phyloP scores from a whole-genome alignment of 2,329 filamentous ascomycete species.

The Penicillium psychrosexuale region DNA sequence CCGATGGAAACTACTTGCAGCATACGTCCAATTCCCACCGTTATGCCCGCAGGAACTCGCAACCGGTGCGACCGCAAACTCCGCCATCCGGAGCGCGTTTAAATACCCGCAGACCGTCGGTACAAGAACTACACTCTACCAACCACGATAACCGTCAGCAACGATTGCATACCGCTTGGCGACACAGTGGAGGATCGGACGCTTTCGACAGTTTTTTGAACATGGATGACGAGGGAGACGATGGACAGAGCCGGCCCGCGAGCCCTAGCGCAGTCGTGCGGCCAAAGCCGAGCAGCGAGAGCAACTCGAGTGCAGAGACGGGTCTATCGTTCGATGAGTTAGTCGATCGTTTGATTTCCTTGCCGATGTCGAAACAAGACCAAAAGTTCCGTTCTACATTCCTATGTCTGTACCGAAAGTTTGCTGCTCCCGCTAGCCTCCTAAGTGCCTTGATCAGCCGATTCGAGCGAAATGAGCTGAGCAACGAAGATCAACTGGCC shows the following conservation, averaged over 20 bases:
- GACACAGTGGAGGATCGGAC: constrained; percentile 41
- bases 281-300: constrained; percentile 32
- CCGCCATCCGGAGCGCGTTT: constrained; percentile 38
- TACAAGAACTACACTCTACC: constrained; percentile 30
- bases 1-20: constrained; percentile 34
- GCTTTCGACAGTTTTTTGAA: constrained; percentile 43
- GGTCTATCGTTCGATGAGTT: constrained; percentile 60
- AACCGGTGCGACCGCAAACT: constrained; percentile 48
- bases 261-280: constrained; percentile 32
- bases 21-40: constrained; percentile 35
- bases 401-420: constrained; percentile 89
- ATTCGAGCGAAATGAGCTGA: constrained; percentile 70
- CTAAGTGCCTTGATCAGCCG: constrained; percentile 65
- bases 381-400: constrained; percentile 86
- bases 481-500: constrained; percentile 68
- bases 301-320: constrained; percentile 31
- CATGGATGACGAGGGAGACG: constrained; percentile 44
- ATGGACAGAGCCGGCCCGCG: constrained; percentile 22
- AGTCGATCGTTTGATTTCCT: constrained; percentile 79
- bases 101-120: constrained; percentile 33
- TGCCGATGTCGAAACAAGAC: constrained; percentile 82
- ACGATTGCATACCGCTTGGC: constrained; percentile 37
- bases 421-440: constrained; percentile 75
- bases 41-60: constrained; percentile 51
- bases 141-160: constrained; percentile 33